Evolutionary conservation across 2,329 filamentous ascomycete species (phyloP).

Genomic region (Phialophora macrospora): DNA sequence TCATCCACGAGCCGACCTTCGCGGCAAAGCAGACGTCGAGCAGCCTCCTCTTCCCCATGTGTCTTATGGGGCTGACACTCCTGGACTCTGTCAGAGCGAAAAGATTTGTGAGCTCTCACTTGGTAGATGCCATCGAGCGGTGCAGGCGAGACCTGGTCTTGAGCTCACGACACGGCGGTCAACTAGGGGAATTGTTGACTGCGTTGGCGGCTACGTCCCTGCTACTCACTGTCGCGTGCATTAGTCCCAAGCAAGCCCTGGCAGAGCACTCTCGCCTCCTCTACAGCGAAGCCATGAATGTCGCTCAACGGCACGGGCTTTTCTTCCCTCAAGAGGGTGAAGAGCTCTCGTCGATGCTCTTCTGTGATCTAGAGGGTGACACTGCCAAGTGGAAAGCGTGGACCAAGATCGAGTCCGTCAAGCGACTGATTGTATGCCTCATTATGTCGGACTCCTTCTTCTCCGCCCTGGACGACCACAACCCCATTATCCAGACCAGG

Average conservation of each 20-base stretch:
- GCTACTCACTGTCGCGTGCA: constrained; percentile 2
- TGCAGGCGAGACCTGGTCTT: constrained; percentile 15
- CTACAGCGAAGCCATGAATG: constrained; percentile 7
- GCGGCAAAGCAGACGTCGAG: constrained; percentile 11
- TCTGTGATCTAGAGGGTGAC: background rate
- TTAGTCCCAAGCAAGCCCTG: constrained; percentile 13
- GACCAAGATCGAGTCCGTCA: constrained; percentile 22
- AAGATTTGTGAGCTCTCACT: constrained; percentile 12
- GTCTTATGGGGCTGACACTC: constrained; percentile 18
- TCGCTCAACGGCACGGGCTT: constrained; percentile 15
- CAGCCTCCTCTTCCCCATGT: constrained; percentile 21
- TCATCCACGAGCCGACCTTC: constrained; percentile 20
- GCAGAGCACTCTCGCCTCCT: constrained; percentile 14
- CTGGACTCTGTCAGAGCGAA: constrained; percentile 12
- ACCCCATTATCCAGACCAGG: constrained; percentile 16
- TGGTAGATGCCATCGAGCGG: constrained; percentile 17
- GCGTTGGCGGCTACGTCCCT: constrained; percentile 10
- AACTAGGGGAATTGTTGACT: constrained; percentile 5
- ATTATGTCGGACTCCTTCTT: constrained; percentile 22
- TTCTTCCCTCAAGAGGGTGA: constrained; percentile 13
- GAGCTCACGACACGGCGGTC: constrained; percentile 9
- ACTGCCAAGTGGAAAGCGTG: constrained; percentile 21
- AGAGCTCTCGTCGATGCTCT: constrained; percentile 6
- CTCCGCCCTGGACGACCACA: constrained; percentile 9
- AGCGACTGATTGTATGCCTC: constrained; percentile 21